Conservation (phyloP, 2,329 filamentous ascomycete genomes). For the Albophoma yamanashiensis region DNA sequence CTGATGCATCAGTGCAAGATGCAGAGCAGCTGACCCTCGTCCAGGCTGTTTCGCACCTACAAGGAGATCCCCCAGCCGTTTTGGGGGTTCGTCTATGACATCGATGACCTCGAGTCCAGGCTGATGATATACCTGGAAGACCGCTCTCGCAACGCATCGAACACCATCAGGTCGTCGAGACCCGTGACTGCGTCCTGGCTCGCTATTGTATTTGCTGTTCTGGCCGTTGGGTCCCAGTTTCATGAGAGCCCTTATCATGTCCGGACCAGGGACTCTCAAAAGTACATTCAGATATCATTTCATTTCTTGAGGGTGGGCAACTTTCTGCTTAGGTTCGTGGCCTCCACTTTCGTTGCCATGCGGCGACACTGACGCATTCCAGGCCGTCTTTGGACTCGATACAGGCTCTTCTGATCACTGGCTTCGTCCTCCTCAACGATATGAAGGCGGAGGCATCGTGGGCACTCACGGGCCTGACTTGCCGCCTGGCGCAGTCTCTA, state of each 20-base stretch:
- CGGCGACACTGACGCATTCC: conserved; percentile 2
- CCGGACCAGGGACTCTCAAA: conserved; percentile 47
- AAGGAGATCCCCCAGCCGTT: conserved; percentile 58
- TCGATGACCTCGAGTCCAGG: conserved; percentile 53
- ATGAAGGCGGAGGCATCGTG: conserved; percentile 62
- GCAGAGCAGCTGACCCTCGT: conserved; percentile 3
- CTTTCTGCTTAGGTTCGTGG: conserved; percentile 43
- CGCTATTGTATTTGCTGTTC: conserved; percentile 52
- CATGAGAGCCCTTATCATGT: conserved; percentile 54
- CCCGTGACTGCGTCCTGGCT: conserved; percentile 55
- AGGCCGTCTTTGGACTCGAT: conserved; percentile 56
- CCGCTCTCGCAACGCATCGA: conserved; percentile 43
- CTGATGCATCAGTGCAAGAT: not conserved
- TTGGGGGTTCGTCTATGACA: conserved; percentile 57
- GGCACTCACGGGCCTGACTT: conserved; percentile 53
- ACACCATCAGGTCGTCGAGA: conserved; percentile 31
- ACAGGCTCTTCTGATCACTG: conserved; percentile 50
- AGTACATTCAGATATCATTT: conserved; percentile 53
- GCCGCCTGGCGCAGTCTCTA: conserved; percentile 53
- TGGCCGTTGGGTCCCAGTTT: conserved; percentile 57
- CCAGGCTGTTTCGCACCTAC: conserved; percentile 52
- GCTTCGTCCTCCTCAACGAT: conserved; percentile 55
- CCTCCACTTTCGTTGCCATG: not conserved
- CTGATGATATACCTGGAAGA: conserved; percentile 57
- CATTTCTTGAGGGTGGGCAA: conserved; percentile 55